Base-by-base conservation (phyloP, 2,329 filamentous ascomycete genomes). In the Apiospora arundinis region DNA sequence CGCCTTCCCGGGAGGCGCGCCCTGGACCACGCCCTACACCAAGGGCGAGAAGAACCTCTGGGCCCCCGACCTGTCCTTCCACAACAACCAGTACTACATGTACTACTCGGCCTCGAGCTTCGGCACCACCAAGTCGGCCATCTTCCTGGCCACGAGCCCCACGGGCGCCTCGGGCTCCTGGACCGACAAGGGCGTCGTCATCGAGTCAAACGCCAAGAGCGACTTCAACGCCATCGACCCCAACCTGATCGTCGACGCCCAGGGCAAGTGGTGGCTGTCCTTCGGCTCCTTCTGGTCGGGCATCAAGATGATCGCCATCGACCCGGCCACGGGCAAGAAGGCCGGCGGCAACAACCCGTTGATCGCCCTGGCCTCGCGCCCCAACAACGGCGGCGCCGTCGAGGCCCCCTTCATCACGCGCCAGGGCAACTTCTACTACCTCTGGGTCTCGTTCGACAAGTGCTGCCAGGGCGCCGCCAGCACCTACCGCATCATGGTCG, bases 401-500 rank as follows among this genome's bases (percentile, higher is more conserved):
- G 65, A 67, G 65, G 65, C 65, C 12, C 65, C 65, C 65, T 67
- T 67, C 65, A 67, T 67, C 65, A 46, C 23, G 11, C 65, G 65
- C 65, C 14, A 18, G 11, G 65, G 14, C 42, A 32, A 67, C 65
- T 67, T 67, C 65, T 67, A 67, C 65, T 67, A 67, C 65, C 65
- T 67, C 65, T 67, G 65, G 65, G 65, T 40, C 42, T 67, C 65
- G 14, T 67, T 67, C 65, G 65, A 67, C 65, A 67, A 67, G 65
- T 67, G 65, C 65, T 67, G 65, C 65, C 65, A 67, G 65, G 65
- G 65, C 65, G 65, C 65, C 65, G 2, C 11, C 9, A 67, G 65
- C 65, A 67, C 65, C 42, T 67, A 67, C 65, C 65, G 65, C 65
- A 67, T 67, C 65, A 67, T 67, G 65, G 65, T 67, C 65, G 65